A percentile compares a stretch with the other conserved stretches of the same genome.
Conservation (phyloP, 805 yeast species). For the Suhomyces emberorum region DNA sequence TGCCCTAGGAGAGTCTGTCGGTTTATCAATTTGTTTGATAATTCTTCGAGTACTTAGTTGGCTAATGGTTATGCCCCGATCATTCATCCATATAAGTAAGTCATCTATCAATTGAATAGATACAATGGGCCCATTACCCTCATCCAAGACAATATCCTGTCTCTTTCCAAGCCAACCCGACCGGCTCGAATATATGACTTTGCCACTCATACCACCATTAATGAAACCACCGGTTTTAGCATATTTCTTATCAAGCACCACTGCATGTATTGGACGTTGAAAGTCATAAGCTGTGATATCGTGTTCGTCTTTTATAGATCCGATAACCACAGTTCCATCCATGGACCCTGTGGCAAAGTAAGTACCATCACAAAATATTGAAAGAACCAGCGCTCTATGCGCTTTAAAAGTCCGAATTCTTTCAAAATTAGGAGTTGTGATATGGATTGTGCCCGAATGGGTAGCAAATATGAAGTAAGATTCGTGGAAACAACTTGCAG, state of each 20-base stretch:
- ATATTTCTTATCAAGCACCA: constrained; percentile 74
- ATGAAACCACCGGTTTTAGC: constrained; percentile 59
- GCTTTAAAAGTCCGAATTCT: constrained; percentile 73
- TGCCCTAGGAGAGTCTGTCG: constrained; percentile 56
- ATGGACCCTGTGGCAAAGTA: constrained; percentile 85
- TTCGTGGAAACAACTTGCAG: constrained; percentile 62
- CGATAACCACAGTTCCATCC: constrained; percentile 89
- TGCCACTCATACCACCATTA: constrained; percentile 89
- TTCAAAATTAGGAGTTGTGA: constrained; percentile 57
- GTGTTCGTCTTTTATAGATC: constrained; percentile 57
- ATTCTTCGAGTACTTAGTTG: constrained; percentile 51
- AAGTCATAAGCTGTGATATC: constrained; percentile 77
- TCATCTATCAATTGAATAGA: constrained; percentile 62
- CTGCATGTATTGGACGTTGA: constrained; percentile 84
- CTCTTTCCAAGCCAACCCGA: constrained; percentile 83
- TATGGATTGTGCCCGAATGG: constrained; percentile 78
- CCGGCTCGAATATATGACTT: constrained; percentile 66
- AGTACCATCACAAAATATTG: constrained; percentile 68
- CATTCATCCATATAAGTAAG: constrained; percentile 79
- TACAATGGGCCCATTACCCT: constrained; percentile 67
- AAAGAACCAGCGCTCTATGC: constrained; percentile 79
- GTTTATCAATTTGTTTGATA: constrained; percentile 54
- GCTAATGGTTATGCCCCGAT: constrained; percentile 68
- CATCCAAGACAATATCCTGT: constrained; percentile 60
- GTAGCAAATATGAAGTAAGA: constrained; percentile 76